Evolutionary conservation across 768 basidiomycete species (phyloP).

Genomic region (Lentinula aciculospora): DNA sequence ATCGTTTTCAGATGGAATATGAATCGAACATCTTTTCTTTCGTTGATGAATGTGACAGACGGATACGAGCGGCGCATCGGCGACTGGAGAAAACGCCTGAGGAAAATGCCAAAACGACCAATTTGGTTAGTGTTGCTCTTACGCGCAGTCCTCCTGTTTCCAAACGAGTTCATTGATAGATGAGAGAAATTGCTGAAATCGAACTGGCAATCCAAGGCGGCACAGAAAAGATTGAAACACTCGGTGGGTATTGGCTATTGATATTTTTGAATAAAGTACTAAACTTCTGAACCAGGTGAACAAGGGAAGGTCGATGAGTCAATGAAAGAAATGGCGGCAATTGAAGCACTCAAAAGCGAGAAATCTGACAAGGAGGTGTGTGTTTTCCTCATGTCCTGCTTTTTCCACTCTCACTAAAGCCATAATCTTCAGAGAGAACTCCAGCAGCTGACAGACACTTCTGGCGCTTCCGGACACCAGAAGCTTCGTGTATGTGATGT

Average conservation of each 20-base stretch:
- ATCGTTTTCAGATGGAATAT: conserved; percentile 90
- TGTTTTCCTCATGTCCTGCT: conserved; percentile 11
- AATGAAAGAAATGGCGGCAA: conserved; percentile 95
- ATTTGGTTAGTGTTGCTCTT: conserved; percentile 53
- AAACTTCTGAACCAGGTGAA: conserved; percentile 55
- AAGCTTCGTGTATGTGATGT: conserved; percentile 99
- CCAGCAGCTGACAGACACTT: conserved; percentile 94
- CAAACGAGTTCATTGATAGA: conserved; percentile 36
- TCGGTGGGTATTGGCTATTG: conserved; percentile 47
- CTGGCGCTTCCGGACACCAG: conserved; percentile 99
- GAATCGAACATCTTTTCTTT: conserved; percentile 93
- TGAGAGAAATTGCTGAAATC: conserved; percentile 99
- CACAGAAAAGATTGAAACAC: conserved; percentile 94
- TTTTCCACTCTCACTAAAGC: conserved; percentile 4
- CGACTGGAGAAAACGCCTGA: conserved; percentile 98
- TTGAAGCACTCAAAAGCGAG: conserved; percentile 95
- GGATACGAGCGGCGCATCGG: conserved; percentile 90
- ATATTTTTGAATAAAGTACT: background rate
- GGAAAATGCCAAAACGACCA: conserved; percentile 98
- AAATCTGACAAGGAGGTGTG: conserved; percentile 92
- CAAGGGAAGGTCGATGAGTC: conserved; percentile 99
- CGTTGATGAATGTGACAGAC: conserved; percentile 96
- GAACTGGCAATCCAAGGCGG: conserved; percentile 98
- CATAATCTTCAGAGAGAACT: conserved; percentile 65
- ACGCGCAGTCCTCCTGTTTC: background rate